These are phyloP conservation scores for Pterocarpus macrocarpus DNA, from an alignment of 306 rosid genomes.

Conservation along the genomic window DNA sequence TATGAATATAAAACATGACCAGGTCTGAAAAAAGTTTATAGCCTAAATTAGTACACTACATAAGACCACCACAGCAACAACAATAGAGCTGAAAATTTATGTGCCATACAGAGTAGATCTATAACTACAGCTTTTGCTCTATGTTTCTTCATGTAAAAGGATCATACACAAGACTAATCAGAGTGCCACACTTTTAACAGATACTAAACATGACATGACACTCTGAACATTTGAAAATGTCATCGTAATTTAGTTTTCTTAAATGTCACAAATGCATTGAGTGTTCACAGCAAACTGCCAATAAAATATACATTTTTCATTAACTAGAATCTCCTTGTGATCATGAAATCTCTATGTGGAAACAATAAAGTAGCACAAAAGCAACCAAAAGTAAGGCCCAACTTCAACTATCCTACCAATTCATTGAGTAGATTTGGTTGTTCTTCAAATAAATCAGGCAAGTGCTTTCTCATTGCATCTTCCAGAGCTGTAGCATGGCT, in stretches of 20 bases:
- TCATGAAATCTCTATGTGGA: conserved; percentile 19
- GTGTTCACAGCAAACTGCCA: conserved; percentile 1
- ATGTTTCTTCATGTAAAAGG: no score
- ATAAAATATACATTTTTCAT: conserved; percentile 28
- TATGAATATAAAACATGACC: neutral
- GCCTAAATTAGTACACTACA: neutral
- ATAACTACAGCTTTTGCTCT: no score
- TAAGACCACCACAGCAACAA: neutral
- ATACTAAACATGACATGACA: neutral
- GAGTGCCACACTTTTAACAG: neutral
- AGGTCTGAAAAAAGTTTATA: neutral
- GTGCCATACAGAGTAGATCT: neutral
- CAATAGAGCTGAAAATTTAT: conserved; percentile 3
- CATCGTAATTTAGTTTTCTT: conserved; percentile 12
- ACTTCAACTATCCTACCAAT: conserved; percentile 64
- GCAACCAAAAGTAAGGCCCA: conserved; percentile 40
- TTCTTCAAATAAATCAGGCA: conserved; percentile 88
- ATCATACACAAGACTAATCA: neutral
- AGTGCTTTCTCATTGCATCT: conserved; percentile 78
- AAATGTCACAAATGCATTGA: neutral
- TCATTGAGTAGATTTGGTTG: conserved; percentile 93
- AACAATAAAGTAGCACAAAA: conserved; percentile 18
- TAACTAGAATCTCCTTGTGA: neutral
- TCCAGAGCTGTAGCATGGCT: conserved; percentile 76
- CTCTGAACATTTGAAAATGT: neutral